Conservation (phyloP, 2,329 filamentous ascomycete species). For the Alternaria arbusti region DNA sequence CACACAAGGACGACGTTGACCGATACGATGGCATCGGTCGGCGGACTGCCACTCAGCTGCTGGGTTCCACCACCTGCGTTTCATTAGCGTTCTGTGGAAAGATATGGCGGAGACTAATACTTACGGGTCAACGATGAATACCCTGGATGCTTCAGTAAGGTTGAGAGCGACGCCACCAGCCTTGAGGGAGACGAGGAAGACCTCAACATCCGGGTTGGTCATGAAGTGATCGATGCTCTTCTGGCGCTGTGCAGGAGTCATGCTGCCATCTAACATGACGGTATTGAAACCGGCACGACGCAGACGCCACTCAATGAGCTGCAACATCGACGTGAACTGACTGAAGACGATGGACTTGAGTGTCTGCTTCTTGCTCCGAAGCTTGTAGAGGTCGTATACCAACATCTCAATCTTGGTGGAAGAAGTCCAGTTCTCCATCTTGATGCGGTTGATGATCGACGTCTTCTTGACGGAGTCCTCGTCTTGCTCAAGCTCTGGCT, state of each 20-base stretch:
- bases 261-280: slow-evolving; percentile 96
- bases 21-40: slow-evolving; percentile 85
- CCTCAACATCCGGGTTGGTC: slow-evolving; percentile 91
- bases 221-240: slow-evolving; percentile 96
- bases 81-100: slow-evolving; percentile 30
- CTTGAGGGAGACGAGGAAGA: slow-evolving; percentile 94
- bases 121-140: slow-evolving; percentile 96
- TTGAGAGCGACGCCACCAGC: slow-evolving; percentile 96
- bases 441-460: slow-evolving; percentile 97
- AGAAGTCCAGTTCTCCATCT: slow-evolving; percentile 98
- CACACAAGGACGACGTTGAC: slow-evolving; percentile 89
- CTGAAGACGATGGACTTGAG: slow-evolving; percentile 98
- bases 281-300: slow-evolving; percentile 97
- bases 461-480: slow-evolving; percentile 87
- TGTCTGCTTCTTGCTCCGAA: slow-evolving; percentile 89
- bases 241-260: slow-evolving; percentile 92
- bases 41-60: slow-evolving; percentile 99
- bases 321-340: slow-evolving; percentile 96
- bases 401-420: slow-evolving; percentile 98
- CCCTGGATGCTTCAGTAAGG: slow-evolving; percentile 88
- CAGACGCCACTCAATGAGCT: slow-evolving; percentile 95
- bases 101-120: slow-evolving; percentile 47
- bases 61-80: slow-evolving; percentile 93
- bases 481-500: slow-evolving; percentile 93
- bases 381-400: slow-evolving; percentile 89